phyloP scores from a whole-genome alignment of 805 yeast species.

The Wickerhamomyces chaumierensis region DNA sequence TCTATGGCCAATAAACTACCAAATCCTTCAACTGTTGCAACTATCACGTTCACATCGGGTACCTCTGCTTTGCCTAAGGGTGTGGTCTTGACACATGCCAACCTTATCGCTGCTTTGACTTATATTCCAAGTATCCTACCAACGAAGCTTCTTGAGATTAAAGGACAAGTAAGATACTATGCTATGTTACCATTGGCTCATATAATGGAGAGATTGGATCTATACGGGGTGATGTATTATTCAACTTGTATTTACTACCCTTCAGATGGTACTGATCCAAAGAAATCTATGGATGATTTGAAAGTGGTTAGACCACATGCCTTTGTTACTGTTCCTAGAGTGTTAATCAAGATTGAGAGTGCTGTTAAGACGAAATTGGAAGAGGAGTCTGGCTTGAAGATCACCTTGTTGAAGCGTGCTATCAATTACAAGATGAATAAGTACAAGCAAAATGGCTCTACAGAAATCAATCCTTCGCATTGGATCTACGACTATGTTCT shows the following conservation, averaged over 20 bases:
- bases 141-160: constrained; percentile 15
- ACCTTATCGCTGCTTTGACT: constrained; percentile 28
- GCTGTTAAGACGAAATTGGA: constrained; percentile 25
- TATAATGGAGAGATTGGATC: constrained; percentile 28
- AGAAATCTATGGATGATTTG: constrained; percentile 39
- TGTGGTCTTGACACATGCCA: constrained; percentile 35
- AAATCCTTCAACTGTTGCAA: constrained; percentile 29
- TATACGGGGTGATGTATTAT: constrained; percentile 21
- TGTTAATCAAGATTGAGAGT: constrained; percentile 40
- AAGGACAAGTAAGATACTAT: constrained; percentile 15
- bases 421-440: constrained; percentile 4
- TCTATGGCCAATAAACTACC: constrained; percentile 2
- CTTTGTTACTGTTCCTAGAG: constrained; percentile 42
- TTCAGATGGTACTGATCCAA: constrained; percentile 28
- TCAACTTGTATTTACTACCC: constrained; percentile 26
- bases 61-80: constrained; percentile 60
- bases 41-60: constrained; percentile 52
- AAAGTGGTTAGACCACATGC: constrained; percentile 32
- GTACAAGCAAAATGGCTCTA: constrained; percentile 2
- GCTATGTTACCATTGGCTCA: constrained; percentile 47
- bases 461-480: constrained; percentile 5
- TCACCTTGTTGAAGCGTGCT: background rate
- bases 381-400: background rate
- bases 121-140: constrained; percentile 1
- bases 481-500: constrained; percentile 25